Percentiles rank a stretch among this genome's conserved stretches.
These are phyloP conservation scores for Coemansia sp. DNA, from an alignment of 192 early-diverging fungal genomes.

Conservation along the genomic window DNA sequence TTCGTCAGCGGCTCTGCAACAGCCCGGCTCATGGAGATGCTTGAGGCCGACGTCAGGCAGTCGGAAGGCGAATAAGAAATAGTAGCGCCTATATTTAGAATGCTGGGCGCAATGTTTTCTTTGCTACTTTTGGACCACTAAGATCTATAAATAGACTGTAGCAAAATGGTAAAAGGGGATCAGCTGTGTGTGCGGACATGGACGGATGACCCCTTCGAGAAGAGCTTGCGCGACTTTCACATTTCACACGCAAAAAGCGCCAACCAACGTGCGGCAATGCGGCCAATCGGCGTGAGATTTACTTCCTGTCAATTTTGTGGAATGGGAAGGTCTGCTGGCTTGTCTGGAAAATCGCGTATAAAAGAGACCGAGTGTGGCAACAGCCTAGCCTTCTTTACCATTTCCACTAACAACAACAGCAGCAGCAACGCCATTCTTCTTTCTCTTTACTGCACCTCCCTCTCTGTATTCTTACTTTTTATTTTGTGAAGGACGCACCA, in stretches of 20 bases:
- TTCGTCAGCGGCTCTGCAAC: conserved; percentile 30
- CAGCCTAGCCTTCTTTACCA: neutral
- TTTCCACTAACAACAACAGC: neutral
- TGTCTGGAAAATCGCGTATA: neutral
- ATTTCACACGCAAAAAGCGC: neutral
- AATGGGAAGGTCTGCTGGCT: neutral
- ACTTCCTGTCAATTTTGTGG: neutral
- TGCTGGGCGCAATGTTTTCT: neutral
- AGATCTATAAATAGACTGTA: neutral
- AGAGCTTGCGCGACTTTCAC: neutral
- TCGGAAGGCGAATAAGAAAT: neutral
- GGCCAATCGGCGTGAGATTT: neutral
- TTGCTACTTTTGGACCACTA: neutral
- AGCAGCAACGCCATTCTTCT: neutral
- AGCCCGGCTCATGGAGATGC: conserved; percentile 24
- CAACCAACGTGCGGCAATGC: conserved; percentile 5
- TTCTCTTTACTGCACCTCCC: neutral
- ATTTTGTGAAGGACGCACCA: neutral
- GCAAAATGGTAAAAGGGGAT: neutral
- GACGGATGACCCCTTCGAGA: neutral
- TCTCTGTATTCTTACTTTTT: neutral
- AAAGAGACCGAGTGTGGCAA: neutral
- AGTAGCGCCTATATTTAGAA: conserved; percentile 2
- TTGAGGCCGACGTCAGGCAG: conserved; percentile 21
- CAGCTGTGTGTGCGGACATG: conserved; percentile 3